Percentiles rank a stretch among this genome's conserved stretches.
phyloP scores from a whole-genome alignment of 768 basidiomycete species.

The Lactarius evosmus region DNA sequence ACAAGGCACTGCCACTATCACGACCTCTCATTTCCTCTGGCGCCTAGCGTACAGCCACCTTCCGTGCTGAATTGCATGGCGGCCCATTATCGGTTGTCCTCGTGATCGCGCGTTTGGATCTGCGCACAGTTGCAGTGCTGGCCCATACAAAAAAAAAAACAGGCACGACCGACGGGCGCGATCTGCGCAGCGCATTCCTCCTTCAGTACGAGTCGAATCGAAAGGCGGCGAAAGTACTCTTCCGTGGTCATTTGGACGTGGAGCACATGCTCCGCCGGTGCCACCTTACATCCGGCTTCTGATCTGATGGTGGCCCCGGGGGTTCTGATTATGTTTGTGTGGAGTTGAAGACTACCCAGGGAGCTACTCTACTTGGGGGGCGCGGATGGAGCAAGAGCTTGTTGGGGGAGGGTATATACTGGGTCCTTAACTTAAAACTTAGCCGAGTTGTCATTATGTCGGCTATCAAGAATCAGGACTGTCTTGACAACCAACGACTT shows the following conservation, averaged over 20 bases:
- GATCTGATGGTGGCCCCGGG: background rate
- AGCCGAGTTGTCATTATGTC: background rate
- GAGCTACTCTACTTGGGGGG: background rate
- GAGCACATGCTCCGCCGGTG: background rate
- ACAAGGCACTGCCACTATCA: background rate
- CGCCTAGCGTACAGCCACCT: background rate
- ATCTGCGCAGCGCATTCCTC: background rate
- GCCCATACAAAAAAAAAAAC: background rate
- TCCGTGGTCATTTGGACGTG: background rate
- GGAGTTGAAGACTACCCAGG: background rate
- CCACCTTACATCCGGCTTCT: background rate
- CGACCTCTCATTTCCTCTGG: background rate
- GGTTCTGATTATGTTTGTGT: background rate
- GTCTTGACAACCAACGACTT: background rate
- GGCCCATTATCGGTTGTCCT: background rate
- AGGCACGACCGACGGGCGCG: background rate
- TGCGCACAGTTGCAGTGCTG: no score
- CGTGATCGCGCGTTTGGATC: no score
- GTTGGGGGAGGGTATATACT: background rate
- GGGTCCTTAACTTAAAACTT: background rate
- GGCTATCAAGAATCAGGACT: background rate
- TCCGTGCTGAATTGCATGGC: background rate
- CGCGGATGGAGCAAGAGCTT: background rate
- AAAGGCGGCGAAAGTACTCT: background rate
- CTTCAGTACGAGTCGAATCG: background rate